These are phyloP conservation scores for Whalleya microplaca DNA, from an alignment of 2,329 filamentous ascomycete species.

Conservation along the genomic window DNA sequence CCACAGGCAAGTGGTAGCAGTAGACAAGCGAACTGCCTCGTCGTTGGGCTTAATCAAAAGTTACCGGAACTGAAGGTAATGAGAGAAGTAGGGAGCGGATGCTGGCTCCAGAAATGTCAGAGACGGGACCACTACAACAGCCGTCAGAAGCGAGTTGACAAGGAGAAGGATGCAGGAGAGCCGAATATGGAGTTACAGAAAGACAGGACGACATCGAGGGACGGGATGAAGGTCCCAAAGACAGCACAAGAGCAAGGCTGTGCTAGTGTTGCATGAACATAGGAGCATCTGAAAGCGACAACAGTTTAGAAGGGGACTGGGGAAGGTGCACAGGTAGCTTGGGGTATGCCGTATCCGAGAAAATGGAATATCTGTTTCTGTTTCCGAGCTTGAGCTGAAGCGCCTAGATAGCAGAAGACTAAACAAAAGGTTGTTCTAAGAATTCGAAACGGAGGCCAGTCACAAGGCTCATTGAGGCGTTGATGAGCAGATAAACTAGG, in stretches of 20 bases:
- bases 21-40: not conserved
- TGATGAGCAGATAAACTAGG: conserved; percentile 30
- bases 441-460: conserved; percentile 28
- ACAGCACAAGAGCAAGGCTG: conserved; percentile 33
- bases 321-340: conserved; percentile 23
- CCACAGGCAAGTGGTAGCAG: conserved; percentile 10
- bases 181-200: conserved; percentile 27
- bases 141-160: conserved; percentile 3
- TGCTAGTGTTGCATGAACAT: conserved; percentile 38
- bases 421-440: conserved; percentile 27
- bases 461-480: conserved; percentile 18
- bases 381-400: conserved; percentile 25
- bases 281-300: conserved; percentile 36
- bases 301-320: conserved; percentile 33
- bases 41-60: conserved; percentile 8
- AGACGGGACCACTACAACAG: conserved; percentile 12
- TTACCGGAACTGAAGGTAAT: conserved; percentile 18
- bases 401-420: conserved; percentile 5
- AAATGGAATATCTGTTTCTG: conserved; percentile 25
- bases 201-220: conserved; percentile 33
- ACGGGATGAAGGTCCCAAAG: conserved; percentile 21
- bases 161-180: conserved; percentile 15
- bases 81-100: conserved; percentile 3
- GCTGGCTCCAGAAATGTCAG: conserved; percentile 7
- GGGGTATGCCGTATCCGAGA: no score